phyloP scores from a whole-genome alignment of 345 rosid genomes.

The Melastoma malabathricum region DNA sequence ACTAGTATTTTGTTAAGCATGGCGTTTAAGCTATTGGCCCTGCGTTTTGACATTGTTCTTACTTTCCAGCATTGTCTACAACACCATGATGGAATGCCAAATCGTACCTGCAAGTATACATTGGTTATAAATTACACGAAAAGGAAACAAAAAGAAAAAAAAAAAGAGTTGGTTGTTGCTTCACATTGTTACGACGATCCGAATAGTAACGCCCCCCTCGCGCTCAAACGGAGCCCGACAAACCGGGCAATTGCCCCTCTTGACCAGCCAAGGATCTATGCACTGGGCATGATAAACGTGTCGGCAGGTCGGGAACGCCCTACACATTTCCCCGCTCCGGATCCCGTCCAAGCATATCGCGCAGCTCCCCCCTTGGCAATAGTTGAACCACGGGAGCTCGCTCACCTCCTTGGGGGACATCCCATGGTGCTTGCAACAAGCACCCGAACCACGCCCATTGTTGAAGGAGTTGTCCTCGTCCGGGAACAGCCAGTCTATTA shows the following conservation, averaged over 20 bases:
- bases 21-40: no score
- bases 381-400: conserved; percentile 16
- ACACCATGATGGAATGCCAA: no score
- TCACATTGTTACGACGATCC: no score
- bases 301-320: conserved; percentile 15
- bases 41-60: no score
- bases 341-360: conserved; percentile 20
- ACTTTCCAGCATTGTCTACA: no score
- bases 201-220: background rate
- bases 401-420: conserved; percentile 10
- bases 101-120: no score
- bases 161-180: no score
- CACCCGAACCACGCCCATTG: background rate
- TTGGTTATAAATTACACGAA: no score
- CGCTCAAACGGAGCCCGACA: conserved; percentile 15
- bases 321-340: conserved; percentile 11
- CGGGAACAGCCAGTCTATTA: conserved; percentile 4
- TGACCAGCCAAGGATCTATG: conserved; percentile 19
- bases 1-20: no score
- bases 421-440: background rate
- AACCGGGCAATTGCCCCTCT: conserved; percentile 17
- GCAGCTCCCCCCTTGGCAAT: conserved; percentile 1
- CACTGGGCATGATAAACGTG: conserved; percentile 17
- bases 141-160: no score
- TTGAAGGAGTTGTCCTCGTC: background rate